A percentile compares a stretch with the other conserved stretches of the same genome.
These are phyloP conservation scores for Simplicillium aogashimaense DNA, from an alignment of 2,329 filamentous ascomycete genomes.

Conservation along the genomic window DNA sequence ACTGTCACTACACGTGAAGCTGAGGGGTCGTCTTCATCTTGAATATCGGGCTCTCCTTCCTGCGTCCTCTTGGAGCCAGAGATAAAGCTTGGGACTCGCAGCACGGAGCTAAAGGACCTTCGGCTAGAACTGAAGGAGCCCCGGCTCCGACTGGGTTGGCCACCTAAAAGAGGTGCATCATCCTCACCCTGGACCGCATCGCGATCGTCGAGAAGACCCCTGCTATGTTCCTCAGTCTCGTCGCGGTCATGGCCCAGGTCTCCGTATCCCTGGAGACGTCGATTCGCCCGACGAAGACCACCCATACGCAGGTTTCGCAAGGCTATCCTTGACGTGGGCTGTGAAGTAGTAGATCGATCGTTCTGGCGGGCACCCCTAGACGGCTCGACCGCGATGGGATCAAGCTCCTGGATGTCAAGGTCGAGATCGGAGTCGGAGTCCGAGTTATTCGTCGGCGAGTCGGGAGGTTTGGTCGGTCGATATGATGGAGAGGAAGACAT, in stretches of 20 bases:
- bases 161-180: slow-evolving; percentile 56
- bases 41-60: slow-evolving; percentile 33
- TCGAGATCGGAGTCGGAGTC: slow-evolving; percentile 67
- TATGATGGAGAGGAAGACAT: slow-evolving; percentile 47
- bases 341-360: slow-evolving; percentile 21
- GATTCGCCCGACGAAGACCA: slow-evolving; percentile 45
- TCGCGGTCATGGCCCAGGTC: slow-evolving; percentile 47
- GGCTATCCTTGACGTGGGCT: slow-evolving; percentile 52
- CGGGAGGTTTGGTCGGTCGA: slow-evolving; percentile 50
- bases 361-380: slow-evolving; percentile 17
- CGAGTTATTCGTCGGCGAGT: slow-evolving; percentile 57
- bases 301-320: slow-evolving; percentile 62
- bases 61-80: slow-evolving; percentile 22
- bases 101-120: slow-evolving; percentile 16
- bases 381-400: slow-evolving; percentile 43
- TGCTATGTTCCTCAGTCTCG: slow-evolving; percentile 54
- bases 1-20: slow-evolving; percentile 68
- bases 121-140: slow-evolving; percentile 2
- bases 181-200: slow-evolving; percentile 59
- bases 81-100: slow-evolving; percentile 13
- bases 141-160: slow-evolving; percentile 14
- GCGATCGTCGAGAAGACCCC: slow-evolving; percentile 55
- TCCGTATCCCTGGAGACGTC: slow-evolving; percentile 46
- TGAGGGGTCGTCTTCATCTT: slow-evolving; percentile 51
- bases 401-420: slow-evolving; percentile 71